Percentiles rank a stretch among this genome's conserved stretches.
These are phyloP conservation scores for Candida mattraensis DNA, from an alignment of 805 yeast genomes.

Conservation along the genomic window DNA sequence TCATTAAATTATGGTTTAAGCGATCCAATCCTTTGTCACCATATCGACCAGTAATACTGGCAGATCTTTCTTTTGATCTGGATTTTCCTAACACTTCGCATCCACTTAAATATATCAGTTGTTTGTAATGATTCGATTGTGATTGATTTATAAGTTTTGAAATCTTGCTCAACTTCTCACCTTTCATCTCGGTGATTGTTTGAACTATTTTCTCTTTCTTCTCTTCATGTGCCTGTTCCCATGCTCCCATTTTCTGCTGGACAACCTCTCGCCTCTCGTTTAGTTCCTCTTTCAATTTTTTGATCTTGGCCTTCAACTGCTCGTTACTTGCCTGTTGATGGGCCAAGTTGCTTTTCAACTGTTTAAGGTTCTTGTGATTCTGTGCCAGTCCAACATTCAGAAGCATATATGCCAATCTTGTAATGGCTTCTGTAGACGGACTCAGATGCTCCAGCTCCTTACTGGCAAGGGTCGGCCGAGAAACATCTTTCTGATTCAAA, in stretches of 20 bases:
- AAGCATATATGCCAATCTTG: constrained; percentile 33
- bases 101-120: constrained; percentile 14
- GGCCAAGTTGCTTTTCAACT: constrained; percentile 8
- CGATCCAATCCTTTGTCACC: constrained; percentile 11
- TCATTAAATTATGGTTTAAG: constrained; percentile 14
- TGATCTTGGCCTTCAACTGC: constrained; percentile 6
- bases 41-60: too few species aligned
- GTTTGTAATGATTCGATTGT: constrained; percentile 16
- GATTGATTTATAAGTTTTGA: constrained; percentile 15
- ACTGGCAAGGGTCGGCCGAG: not conserved
- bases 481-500: constrained; percentile 8
- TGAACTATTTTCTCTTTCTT: not conserved
- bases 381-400: constrained; percentile 29
- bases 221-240: constrained; percentile 7
- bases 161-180: constrained; percentile 14
- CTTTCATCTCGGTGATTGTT: constrained; percentile 10
- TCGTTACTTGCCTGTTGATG: constrained; percentile 11
- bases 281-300: constrained; percentile 1
- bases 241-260: constrained; percentile 2
- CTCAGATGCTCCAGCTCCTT: constrained; percentile 10
- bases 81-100: constrained; percentile 7
- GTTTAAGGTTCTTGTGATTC: constrained; percentile 16
- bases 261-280: constrained; percentile 3
- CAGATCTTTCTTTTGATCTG: not conserved
- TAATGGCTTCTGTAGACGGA: constrained; percentile 28